Conservation (phyloP, 2,329 filamentous ascomycete genomes). For the Neonectria punicea region DNA sequence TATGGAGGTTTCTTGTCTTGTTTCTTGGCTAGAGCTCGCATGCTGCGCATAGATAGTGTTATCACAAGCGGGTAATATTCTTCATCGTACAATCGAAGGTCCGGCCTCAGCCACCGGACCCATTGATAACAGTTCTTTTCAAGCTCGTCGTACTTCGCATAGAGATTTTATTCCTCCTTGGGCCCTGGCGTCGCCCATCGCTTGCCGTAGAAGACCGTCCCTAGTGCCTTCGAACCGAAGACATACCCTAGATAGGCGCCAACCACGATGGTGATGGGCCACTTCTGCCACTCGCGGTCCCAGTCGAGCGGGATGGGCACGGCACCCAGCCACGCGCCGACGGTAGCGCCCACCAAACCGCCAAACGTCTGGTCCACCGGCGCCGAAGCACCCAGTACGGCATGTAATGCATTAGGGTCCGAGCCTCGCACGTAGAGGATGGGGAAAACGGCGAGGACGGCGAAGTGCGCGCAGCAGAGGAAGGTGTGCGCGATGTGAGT, state of each 20-base stretch:
- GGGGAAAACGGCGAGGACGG: constrained; percentile 80
- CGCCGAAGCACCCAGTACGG: constrained; percentile 71
- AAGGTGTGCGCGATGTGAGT: constrained; percentile 82
- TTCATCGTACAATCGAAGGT: constrained; percentile 5
- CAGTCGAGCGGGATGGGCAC: constrained; percentile 96
- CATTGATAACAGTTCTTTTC: background rate
- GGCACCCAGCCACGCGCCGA: constrained; percentile 93
- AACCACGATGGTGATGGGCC: constrained; percentile 90
- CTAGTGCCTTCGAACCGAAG: constrained; percentile 73
- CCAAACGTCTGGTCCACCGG: constrained; percentile 89
- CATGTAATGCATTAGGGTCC: constrained; percentile 75
- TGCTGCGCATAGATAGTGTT: constrained; percentile 7
- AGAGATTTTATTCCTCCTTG: constrained; percentile 44
- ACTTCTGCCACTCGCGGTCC: constrained; percentile 99
- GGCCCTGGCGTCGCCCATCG: constrained; percentile 46
- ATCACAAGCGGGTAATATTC: background rate
- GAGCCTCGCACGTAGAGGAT: constrained; percentile 89
- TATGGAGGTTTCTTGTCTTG: background rate
- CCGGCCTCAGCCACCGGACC: background rate
- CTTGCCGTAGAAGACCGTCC: constrained; percentile 59
- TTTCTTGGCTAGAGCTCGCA: constrained; percentile 6
- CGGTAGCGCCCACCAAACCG: constrained; percentile 77
- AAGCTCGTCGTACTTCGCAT: no score
- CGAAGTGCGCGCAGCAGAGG: constrained; percentile 83
- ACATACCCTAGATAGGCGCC: constrained; percentile 85